Evolutionary conservation across 306 rosid species (phyloP).

Genomic region (Macrotyloma uniflorum): DNA sequence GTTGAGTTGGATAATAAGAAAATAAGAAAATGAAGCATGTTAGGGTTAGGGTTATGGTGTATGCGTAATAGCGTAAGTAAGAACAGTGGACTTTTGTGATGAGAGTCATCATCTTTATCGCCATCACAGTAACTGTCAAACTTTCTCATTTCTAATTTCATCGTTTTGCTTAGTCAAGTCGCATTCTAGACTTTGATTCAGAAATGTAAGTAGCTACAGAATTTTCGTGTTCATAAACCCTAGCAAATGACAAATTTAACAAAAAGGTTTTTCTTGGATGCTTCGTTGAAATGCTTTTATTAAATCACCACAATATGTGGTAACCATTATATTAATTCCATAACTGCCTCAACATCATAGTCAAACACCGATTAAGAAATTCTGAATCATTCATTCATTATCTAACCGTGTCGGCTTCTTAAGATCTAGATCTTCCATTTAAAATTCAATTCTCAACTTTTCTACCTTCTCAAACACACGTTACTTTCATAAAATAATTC

Average conservation of each 20-base stretch:
- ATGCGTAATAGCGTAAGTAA: neutral
- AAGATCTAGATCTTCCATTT: neutral
- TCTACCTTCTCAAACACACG: neutral
- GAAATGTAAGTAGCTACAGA: slow-evolving; percentile 1
- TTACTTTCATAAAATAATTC: slow-evolving; percentile 24
- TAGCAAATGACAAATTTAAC: neutral
- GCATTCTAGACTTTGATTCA: slow-evolving; percentile 9
- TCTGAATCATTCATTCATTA: neutral
- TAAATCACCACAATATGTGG: slow-evolving; percentile 4
- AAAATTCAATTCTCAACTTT: neutral
- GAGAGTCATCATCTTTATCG: slow-evolving; percentile 33
- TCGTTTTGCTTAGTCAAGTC: slow-evolving; percentile 36
- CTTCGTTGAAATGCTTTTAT: neutral
- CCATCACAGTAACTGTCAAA: slow-evolving; percentile 26
- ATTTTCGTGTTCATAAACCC: slow-evolving; percentile 1
- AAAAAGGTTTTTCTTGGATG: slow-evolving; percentile 37
- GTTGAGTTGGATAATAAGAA: neutral
- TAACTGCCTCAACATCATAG: slow-evolving; percentile 15
- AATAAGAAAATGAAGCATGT: slow-evolving; percentile 2
- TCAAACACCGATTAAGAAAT: slow-evolving; percentile 11
- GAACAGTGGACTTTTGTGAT: slow-evolving; percentile 24
- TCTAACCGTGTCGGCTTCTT: slow-evolving; percentile 31
- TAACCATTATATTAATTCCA: slow-evolving; percentile 9
- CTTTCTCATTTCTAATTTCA: slow-evolving; percentile 32
- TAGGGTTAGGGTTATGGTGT: neutral